Conservation (phyloP, 2,329 filamentous ascomycete species). For the Emergomyces africanus region DNA sequence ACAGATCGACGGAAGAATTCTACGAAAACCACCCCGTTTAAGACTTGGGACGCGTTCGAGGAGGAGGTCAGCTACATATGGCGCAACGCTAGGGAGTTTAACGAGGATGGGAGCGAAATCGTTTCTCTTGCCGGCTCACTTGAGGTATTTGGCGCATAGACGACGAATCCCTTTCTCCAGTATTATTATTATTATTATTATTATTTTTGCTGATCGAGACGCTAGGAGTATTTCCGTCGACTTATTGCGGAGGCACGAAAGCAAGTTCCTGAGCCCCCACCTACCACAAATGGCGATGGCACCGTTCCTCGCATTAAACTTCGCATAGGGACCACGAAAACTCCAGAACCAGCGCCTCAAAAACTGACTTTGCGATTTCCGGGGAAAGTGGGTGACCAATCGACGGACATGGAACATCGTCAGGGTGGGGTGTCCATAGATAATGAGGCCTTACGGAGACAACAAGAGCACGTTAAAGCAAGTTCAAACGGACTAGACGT, state of each 20-base stretch:
- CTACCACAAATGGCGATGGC: constrained; percentile 17
- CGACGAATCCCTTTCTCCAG: constrained; percentile 1
- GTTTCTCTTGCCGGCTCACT: constrained; percentile 64
- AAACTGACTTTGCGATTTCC: constrained; percentile 63
- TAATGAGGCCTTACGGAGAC: constrained; percentile 40
- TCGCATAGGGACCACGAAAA: constrained; percentile 44
- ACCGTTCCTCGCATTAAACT: constrained; percentile 67
- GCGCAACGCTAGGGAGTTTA: constrained; percentile 80
- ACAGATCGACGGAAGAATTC: constrained; percentile 54
- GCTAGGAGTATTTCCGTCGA: constrained; percentile 54
- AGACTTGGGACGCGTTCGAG: constrained; percentile 70
- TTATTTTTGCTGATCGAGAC: constrained; percentile 1
- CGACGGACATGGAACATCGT: constrained; percentile 26
- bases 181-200: no score
- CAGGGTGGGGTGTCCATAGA: constrained; percentile 39
- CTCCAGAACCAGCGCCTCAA: constrained; percentile 35
- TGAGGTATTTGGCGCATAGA: constrained; percentile 45
- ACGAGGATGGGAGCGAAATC: constrained; percentile 82
- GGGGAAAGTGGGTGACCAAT: constrained; percentile 41
- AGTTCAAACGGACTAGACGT: constrained; percentile 25
- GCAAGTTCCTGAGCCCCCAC: constrained; percentile 52
- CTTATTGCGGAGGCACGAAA: constrained; percentile 60
- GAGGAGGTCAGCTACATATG: constrained; percentile 70
- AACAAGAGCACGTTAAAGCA: constrained; percentile 39
- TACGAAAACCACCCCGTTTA: constrained; percentile 54